A percentile compares a stretch with the other conserved stretches of the same genome.
Evolutionary conservation across 805 yeast species (phyloP).

Genomic region (Candida cerambycidarum): DNA sequence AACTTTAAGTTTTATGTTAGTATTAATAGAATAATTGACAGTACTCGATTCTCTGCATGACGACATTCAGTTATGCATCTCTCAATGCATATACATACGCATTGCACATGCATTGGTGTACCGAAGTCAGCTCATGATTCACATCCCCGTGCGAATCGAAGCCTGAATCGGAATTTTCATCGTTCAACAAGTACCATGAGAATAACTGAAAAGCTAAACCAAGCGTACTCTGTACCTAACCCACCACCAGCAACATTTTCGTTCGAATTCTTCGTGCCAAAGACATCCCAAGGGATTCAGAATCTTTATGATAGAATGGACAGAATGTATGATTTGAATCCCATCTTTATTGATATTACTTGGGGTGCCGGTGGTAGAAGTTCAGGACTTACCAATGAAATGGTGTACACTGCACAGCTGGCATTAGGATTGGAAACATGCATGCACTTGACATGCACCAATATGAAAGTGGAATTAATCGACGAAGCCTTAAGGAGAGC

Average conservation of each 20-base stretch:
- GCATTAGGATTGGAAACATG: conserved; percentile 93
- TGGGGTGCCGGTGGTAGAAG: conserved; percentile 98
- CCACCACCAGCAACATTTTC: conserved; percentile 74
- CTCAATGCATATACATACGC: too few relatives aligned
- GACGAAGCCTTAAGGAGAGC: conserved; percentile 86
- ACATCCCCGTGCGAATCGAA: background rate
- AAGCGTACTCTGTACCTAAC: conserved; percentile 38
- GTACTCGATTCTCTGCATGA: too few relatives aligned
- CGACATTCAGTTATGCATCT: too few relatives aligned
- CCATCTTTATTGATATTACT: conserved; percentile 91
- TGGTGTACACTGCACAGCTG: conserved; percentile 87
- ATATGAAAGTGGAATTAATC: conserved; percentile 79
- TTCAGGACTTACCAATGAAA: conserved; percentile 81
- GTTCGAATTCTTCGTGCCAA: conserved; percentile 96
- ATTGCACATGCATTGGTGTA: too few relatives aligned
- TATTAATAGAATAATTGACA: too few relatives aligned
- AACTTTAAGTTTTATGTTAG: background rate
- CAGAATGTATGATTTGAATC: conserved; percentile 89
- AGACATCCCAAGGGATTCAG: conserved; percentile 95
- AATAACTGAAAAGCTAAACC: conserved; percentile 41
- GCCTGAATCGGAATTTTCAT: background rate
- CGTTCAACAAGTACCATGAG: conserved; percentile 26
- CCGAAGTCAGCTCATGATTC: too few relatives aligned
- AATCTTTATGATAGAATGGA: conserved; percentile 96
- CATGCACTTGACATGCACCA: conserved; percentile 97